phyloP scores from a whole-genome alignment of 2,329 filamentous ascomycete genomes.

The Aspergillus felis region DNA sequence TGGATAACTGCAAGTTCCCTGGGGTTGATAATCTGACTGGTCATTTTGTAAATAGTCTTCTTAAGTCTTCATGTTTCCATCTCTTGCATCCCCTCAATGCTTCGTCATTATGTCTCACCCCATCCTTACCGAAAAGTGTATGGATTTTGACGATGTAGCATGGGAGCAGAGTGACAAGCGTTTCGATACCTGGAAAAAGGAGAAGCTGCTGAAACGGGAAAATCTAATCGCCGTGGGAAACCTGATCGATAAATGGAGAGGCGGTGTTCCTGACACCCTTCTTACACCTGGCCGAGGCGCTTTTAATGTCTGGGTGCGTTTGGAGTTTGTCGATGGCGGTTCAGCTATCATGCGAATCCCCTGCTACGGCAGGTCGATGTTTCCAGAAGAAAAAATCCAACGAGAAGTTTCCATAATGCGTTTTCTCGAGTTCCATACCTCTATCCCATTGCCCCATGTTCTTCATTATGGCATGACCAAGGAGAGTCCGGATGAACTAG shows the following conservation, averaged over 20 bases:
- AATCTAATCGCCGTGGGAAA: too few species aligned
- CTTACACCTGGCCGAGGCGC: not conserved
- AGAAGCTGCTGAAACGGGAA: too few species aligned
- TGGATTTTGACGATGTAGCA: conserved; percentile 1
- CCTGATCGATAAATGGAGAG: too few species aligned
- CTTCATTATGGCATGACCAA: not conserved
- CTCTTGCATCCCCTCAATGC: too few species aligned
- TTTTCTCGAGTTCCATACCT: not conserved
- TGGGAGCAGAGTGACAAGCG: not conserved
- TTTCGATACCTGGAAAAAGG: not conserved
- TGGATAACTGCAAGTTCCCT: too few species aligned
- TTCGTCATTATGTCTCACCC: too few species aligned
- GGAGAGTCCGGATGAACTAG: conserved; percentile 10
- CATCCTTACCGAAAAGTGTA: not conserved
- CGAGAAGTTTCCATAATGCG: not conserved
- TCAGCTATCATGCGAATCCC: conserved; percentile 13
- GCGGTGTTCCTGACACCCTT: too few species aligned
- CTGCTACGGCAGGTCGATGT: conserved; percentile 9
- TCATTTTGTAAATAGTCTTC: too few species aligned
- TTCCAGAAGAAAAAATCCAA: conserved; percentile 17
- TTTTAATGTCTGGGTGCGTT: conserved; percentile 14
- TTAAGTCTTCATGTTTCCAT: too few species aligned
- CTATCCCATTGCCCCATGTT: not conserved
- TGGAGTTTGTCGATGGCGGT: conserved; percentile 13
- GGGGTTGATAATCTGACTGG: too few species aligned